Evolutionary conservation across 1,284 basidiomycete genomes (phyloP).

Genomic region (Irpex rosettiformis): DNA sequence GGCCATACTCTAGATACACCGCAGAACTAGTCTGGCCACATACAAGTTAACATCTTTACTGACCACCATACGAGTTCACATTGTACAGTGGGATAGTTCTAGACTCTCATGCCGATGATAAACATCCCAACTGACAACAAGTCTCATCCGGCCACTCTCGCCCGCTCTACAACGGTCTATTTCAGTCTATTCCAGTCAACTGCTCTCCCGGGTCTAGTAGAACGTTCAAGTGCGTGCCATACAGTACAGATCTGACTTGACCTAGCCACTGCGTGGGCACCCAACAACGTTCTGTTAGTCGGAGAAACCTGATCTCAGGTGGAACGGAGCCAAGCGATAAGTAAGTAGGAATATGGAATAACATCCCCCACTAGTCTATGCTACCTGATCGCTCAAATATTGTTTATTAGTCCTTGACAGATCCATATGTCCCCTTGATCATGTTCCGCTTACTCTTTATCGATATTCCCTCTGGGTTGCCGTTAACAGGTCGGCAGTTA

Average conservation of each 20-base stretch:
- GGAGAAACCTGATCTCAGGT: no score
- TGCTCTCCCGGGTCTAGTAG: not conserved
- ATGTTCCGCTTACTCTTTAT: not conserved
- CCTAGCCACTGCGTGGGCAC: no score
- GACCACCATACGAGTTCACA: no score
- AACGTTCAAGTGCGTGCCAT: no score
- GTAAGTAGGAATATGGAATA: not conserved
- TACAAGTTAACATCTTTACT: no score
- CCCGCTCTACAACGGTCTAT: no score
- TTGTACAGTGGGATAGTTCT: no score
- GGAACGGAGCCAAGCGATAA: not conserved
- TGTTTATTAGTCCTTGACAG: not conserved
- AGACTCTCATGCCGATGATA: not conserved
- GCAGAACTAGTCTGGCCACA: no score
- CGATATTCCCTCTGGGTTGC: not conserved
- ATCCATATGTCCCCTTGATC: not conserved
- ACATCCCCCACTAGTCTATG: not conserved
- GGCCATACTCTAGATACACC: no score
- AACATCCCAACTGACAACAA: not conserved
- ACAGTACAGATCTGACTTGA: no score
- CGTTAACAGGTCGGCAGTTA: no score
- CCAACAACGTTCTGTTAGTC: no score
- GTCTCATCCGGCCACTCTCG: not conserved
- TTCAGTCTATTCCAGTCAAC: not conserved
- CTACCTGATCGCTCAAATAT: not conserved